Base-by-base conservation (phyloP, 1,284 basidiomycete species). In the Tilletia setariae region DNA sequence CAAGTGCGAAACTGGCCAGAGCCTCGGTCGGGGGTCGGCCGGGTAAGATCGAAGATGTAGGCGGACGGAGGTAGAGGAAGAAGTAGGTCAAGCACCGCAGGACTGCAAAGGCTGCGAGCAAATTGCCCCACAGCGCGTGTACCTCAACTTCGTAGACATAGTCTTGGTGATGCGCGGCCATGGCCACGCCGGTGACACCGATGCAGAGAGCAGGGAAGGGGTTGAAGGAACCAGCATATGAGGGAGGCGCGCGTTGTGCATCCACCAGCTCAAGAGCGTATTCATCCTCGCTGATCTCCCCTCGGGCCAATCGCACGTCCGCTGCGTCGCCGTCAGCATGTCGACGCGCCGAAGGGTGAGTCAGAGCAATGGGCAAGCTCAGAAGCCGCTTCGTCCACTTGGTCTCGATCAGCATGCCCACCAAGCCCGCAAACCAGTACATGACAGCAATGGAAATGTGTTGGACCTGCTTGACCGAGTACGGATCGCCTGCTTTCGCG, bases 1-100 rank as follows among this genome's bases (percentile, higher is more conserved):
- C 88, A 65, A 94, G 86, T 84, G 91, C 91, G 84, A 98, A 93
- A 64, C 91, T 88, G 4, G 90, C 92, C 59, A 98, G 83, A 0
- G 91, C 90, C 85, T 98, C 94, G 0, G 94, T 96, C 0, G 94
- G 94, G 0, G 94, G 94, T 6, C 94, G 88, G n/a, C 91, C 91
- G 1, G 95, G 94, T 11, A 93, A 86, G 23, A 90, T 86, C 28
- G 75, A 73, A 15, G 81, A 79, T 0, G 74, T 71, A 6, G 85
- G 85, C 13, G 86, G 86, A 40, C 88, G 87, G 63, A 96, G 86
- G 90, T 91, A 97, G 61, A 96, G 86, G 87, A 96, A 93, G 84
- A 94, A 92, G 84, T 98, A 98, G 2, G 94, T 98, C 53, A 93
- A 77, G 80, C 89, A 91, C 51, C 93, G 87, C 68, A 93, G 84